These are phyloP conservation scores for Neocatenulostroma microsporum DNA, from an alignment of 2,329 filamentous ascomycete species.

Conservation along the genomic window DNA sequence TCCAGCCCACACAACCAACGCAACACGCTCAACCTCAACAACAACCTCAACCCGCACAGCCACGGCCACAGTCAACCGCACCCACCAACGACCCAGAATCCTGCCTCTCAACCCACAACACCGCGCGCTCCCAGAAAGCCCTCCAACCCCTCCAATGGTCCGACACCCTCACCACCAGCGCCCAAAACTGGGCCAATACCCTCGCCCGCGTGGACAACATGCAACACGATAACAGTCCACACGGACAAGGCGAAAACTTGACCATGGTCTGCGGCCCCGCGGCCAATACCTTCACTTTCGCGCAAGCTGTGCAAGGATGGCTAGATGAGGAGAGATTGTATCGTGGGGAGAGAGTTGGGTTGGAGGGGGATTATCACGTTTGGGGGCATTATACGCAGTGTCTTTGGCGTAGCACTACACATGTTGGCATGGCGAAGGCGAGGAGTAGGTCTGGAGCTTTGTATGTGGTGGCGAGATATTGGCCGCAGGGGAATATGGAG, in stretches of 20 bases:
- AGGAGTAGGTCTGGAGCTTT: neutral
- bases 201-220: neutral
- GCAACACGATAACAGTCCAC: neutral
- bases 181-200: neutral
- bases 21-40: no score
- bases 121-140: conserved; percentile 1
- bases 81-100: neutral
- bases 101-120: conserved; percentile 2
- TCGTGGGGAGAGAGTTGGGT: neutral
- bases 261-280: neutral
- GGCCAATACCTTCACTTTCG: neutral
- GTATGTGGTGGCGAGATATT: conserved; percentile 11
- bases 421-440: conserved; percentile 9
- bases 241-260: conserved; percentile 5
- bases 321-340: conserved; percentile 4
- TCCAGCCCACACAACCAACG: no score
- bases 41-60: no score
- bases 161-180: neutral
- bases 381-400: no score
- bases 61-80: no score
- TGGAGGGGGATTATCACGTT: neutral
- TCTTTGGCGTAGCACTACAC: conserved; percentile 8
- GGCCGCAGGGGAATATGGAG: conserved; percentile 8
- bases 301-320: conserved; percentile 3
- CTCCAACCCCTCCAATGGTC: neutral